phyloP scores from a whole-genome alignment of 139 green algal genomes.

The Chlamydomonas sphaeroides region DNA sequence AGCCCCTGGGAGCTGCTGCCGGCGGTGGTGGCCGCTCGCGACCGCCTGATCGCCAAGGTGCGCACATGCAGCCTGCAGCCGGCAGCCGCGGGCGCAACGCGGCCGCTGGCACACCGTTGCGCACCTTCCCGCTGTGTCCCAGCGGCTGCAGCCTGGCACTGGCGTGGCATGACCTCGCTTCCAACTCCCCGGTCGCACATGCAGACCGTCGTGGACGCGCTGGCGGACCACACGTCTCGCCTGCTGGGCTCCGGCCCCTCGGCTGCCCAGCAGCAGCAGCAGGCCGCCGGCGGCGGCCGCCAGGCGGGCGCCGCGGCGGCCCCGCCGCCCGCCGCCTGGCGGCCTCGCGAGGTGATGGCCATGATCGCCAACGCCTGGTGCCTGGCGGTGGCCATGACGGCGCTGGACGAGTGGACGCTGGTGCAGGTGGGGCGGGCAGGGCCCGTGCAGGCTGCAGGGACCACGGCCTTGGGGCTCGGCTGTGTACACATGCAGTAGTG shows the following conservation, averaged over 20 bases:
- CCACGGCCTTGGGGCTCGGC: too few species aligned
- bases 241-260: background rate
- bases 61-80: too few species aligned
- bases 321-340: background rate
- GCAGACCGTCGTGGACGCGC: constrained; percentile 48
- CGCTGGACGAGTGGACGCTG: constrained; percentile 69
- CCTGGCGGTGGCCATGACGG: constrained; percentile 41
- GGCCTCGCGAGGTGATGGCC: constrained; percentile 52
- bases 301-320: background rate
- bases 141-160: too few species aligned
- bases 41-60: constrained; percentile 67
- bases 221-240: constrained; percentile 39
- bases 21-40: constrained; percentile 57
- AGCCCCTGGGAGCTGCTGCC: constrained; percentile 68
- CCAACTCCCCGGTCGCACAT: too few species aligned
- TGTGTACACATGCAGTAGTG: background rate
- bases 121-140: too few species aligned
- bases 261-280: too few species aligned
- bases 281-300: background rate
- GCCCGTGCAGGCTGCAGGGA: too few species aligned
- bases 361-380: constrained; percentile 61
- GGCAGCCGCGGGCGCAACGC: too few species aligned
- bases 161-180: too few species aligned
- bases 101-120: too few species aligned
- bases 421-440: constrained; percentile 20